Evolutionary conservation across 306 rosid species (phyloP), one percentile per base, ranked within the genome.

Genomic region (Glycine tomentella): DNA sequence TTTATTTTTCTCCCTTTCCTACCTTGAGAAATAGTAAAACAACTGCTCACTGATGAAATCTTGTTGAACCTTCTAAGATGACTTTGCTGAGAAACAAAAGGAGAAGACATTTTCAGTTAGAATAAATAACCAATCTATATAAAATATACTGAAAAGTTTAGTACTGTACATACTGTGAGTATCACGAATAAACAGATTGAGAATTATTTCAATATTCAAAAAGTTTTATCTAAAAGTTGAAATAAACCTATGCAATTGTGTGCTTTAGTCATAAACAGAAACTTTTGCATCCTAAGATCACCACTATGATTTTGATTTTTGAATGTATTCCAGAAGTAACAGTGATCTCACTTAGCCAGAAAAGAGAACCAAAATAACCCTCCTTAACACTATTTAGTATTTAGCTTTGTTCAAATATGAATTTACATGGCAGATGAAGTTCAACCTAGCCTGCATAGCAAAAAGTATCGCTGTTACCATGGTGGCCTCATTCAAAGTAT

Each of bases 11-110:
- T 36, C 45, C 12, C 38, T 61, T 62, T 45, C 31, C 33, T 71
- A 64, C 76, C 75, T 69, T 65, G 13, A 61, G 64, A 81, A 72
- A 38, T 40, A 69, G 55, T 42, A 70, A 58, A 69, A 46, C n/a
- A n/a, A 67, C 40, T 4, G 51, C 88, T 77, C 69, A 62, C 82
- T 16, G 49, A 74, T 51, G 74, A 68, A 81, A 78, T 71, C 72
- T 65, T 57, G 58, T 45, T 77, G 44, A 69, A 42, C 55, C 61
- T 71, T 62, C 58, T 45, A 46, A 34, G 50, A 46, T 45, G 17
- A 20, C 78, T 80, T 59, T 69, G 50, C 76, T 76, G 69, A 82
- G 52, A 74, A 71, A 25, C 65, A 68, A 25, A 63, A 69, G 20
- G 44, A 33, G 63, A 63, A 58, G 5, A 25, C 31, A 25, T 25